Conservation (phyloP, 2,329 filamentous ascomycete genomes). For the Orbilia oligospora region DNA sequence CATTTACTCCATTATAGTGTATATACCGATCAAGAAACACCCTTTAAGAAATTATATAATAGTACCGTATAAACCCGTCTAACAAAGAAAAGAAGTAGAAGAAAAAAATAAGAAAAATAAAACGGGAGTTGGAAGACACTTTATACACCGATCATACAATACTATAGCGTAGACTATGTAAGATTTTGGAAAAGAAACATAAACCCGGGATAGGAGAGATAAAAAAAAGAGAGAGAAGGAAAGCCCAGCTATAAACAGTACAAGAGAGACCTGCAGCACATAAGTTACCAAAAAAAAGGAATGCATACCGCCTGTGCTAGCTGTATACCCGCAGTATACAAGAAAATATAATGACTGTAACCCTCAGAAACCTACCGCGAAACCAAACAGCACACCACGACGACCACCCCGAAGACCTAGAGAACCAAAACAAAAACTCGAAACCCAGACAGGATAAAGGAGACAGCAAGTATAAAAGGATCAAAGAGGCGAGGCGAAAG, state of each 20-base stretch:
- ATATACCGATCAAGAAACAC: neutral
- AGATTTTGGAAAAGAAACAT: neutral
- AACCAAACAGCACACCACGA: slow-evolving; percentile 15
- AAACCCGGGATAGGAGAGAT: neutral
- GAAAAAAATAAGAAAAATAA: neutral
- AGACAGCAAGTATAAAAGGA: neutral
- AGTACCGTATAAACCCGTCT: neutral
- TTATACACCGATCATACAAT: slow-evolving; percentile 23
- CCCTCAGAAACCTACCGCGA: slow-evolving; percentile 12
- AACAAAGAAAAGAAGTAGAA: neutral
- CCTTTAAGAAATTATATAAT: neutral
- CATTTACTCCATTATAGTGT: neutral
- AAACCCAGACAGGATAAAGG: slow-evolving; percentile 6
- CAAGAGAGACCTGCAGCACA: neutral
- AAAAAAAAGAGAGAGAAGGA: too few species aligned
- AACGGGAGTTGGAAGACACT: neutral
- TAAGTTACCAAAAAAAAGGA: neutral
- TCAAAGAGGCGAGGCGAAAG: neutral
- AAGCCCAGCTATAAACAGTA: neutral
- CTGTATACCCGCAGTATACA: neutral
- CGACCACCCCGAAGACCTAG: slow-evolving; percentile 5
- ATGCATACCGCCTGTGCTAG: slow-evolving; percentile 1
- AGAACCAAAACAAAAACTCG: neutral
- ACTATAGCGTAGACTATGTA: neutral
- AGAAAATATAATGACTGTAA: slow-evolving; percentile 18